A percentile compares a stretch with the other conserved stretches of the same genome.
Evolutionary conservation across 768 basidiomycete species (phyloP).

Genomic region (Lentinula guzmanii): DNA sequence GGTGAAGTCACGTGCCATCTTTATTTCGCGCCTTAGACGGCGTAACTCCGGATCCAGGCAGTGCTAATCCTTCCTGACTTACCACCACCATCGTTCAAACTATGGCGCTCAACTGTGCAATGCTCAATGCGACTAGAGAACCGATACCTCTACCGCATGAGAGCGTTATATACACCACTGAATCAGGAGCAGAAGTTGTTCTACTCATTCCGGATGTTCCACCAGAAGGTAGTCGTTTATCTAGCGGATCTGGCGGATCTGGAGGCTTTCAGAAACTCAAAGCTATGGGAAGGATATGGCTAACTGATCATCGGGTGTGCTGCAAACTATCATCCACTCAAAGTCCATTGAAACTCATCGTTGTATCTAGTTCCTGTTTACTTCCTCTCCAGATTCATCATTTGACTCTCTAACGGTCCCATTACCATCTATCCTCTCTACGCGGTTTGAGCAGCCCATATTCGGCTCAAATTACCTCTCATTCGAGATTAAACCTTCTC

Average conservation of each 20-base stretch:
- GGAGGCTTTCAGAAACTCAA: constrained; percentile 53
- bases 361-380: constrained; percentile 39
- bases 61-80: no score
- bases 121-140: constrained; percentile 45
- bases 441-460: constrained; percentile 71
- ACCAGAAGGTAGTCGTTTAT: constrained; percentile 22
- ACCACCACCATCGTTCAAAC: neutral
- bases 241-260: constrained; percentile 36
- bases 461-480: constrained; percentile 64
- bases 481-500: constrained; percentile 61
- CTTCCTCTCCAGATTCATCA: constrained; percentile 11
- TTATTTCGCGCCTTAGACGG: no score
- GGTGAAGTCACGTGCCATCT: no score
- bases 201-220: constrained; percentile 55
- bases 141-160: constrained; percentile 66
- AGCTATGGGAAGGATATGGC: constrained; percentile 48
- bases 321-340: neutral
- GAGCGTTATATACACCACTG: constrained; percentile 47
- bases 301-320: constrained; percentile 73
- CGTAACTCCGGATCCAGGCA: no score
- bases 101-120: constrained; percentile 83
- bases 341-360: neutral
- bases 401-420: constrained; percentile 34
- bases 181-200: constrained; percentile 51
- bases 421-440: constrained; percentile 56